phyloP scores from a whole-genome alignment of 2,329 filamentous ascomycete species.

The Botrytis hyacinthi region DNA sequence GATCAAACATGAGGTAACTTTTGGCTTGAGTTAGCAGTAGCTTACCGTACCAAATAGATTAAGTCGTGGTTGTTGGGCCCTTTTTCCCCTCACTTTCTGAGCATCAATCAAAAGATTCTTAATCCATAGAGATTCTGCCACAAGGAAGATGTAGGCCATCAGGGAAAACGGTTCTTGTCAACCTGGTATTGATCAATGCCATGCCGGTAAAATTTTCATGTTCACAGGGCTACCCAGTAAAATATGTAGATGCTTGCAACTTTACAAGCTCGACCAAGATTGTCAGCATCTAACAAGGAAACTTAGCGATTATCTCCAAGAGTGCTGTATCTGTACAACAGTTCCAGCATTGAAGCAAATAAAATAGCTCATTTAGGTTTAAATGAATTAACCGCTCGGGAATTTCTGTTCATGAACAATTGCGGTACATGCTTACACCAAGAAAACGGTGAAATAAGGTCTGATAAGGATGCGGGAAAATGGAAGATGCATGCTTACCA shows the following conservation, averaged over 20 bases:
- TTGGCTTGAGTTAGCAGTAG: neutral
- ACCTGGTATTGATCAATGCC: slow-evolving; percentile 2
- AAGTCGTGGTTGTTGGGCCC: neutral
- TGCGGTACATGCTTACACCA: neutral
- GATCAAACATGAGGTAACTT: slow-evolving; percentile 8
- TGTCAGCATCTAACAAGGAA: neutral
- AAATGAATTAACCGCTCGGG: slow-evolving; percentile 16
- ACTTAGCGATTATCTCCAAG: neutral
- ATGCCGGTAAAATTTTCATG: neutral
- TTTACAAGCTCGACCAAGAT: neutral
- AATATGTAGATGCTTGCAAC: neutral
- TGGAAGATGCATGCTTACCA: neutral
- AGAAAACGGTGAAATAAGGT: neutral
- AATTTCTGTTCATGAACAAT: neutral
- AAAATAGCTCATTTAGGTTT: neutral
- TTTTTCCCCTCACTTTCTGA: neutral
- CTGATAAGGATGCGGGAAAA: neutral
- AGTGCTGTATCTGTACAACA: neutral
- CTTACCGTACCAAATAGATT: neutral
- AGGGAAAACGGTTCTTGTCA: neutral
- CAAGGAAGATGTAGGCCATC: neutral
- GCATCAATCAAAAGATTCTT: neutral
- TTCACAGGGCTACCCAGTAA: slow-evolving; percentile 5
- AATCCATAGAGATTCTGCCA: neutral
- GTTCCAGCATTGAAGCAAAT: neutral